Base-by-base conservation (phyloP, 1,284 basidiomycete species). In the Ceratorhiza oryzae-sativae region DNA sequence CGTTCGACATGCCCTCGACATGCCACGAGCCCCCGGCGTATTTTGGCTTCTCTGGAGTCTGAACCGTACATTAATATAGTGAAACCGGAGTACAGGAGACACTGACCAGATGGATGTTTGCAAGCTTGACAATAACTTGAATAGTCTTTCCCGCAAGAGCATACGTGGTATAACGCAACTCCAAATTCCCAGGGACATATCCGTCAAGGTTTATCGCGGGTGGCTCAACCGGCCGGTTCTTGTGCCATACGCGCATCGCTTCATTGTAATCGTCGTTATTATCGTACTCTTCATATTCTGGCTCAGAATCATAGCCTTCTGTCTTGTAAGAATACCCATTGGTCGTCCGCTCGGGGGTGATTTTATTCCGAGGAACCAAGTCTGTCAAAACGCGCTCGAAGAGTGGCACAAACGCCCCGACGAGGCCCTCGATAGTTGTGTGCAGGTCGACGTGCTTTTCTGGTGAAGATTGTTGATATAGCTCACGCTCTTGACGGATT, bases 121-220 rank as follows among this genome's bases (percentile, higher is more conserved):
- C 83, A 2, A 86, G 77, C 76, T 87, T 86, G 68, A 85, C 81
- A 71, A 87, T 86, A 15, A 86, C 78, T 73, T 86, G 85, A 3
- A 85, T 71, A 1, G 63, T 78, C 23, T 72, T 71, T 6, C 78
- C 80, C 0, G 65, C 53, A 3, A 80, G 71, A 1, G 60, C 42
- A 18, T 71, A 74, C 30, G 34, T 77, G 76, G 20, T 60, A 65
- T 59, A 75, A 46, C 48, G 75, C 75, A 71, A 74, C 46, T 45
- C 56, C 41, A n/a, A 68, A 12, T 45, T 59, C 25, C 70, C 46
- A 79, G 12, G n/a, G 39, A 45, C 53, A 71, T 76, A 73, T 30
- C 71, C 61, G 42, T 61, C 45, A 55, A 36, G 18, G 9, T 63
- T 20, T 58, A 72, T 60, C 10, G 46, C 60, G 48, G 77, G 77